phyloP scores from a whole-genome alignment of 352 stramenopile species.

The Phytophthora quininea region DNA sequence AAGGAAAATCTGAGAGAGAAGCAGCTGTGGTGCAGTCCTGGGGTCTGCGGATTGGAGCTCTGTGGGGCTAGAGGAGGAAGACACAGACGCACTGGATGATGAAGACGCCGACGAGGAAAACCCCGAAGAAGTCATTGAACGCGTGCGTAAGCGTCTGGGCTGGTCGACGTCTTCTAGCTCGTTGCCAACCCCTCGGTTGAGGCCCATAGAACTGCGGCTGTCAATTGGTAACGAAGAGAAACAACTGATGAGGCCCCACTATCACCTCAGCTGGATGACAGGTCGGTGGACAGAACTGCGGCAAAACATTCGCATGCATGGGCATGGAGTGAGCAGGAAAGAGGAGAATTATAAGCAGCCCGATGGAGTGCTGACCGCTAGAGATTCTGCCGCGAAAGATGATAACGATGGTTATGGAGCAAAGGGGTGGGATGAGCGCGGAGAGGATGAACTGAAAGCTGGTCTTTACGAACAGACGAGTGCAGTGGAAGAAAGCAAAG shows the following conservation, averaged over 20 bases:
- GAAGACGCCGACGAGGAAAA: conserved; percentile 32
- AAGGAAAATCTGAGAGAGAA: neutral
- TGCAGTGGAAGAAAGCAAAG: neutral
- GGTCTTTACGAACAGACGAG: neutral
- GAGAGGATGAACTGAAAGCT: neutral
- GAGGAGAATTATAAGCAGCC: neutral
- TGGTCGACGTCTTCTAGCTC: conserved; percentile 19
- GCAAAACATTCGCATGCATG: neutral
- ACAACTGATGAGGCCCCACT: conserved; percentile 15
- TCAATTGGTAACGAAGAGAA: conserved; percentile 8
- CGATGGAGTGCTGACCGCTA: no score
- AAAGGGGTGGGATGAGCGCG: no score
- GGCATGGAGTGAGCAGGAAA: neutral
- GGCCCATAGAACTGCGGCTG: conserved; percentile 12
- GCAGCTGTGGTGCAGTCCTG: conserved; percentile 15
- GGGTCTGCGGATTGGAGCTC: conserved; percentile 14
- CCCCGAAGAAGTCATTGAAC: conserved; percentile 63
- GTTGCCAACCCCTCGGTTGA: conserved; percentile 1
- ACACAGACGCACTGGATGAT: conserved; percentile 2
- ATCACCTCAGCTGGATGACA: conserved; percentile 8
- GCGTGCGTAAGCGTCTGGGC: conserved; percentile 60
- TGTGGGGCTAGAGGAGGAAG: conserved; percentile 16
- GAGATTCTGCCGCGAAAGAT: no score
- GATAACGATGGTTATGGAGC: no score
- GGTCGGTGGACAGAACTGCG: neutral